These are phyloP conservation scores for Hortiboletus campestris DNA, from an alignment of 768 basidiomycete species.

Conservation along the genomic window DNA sequence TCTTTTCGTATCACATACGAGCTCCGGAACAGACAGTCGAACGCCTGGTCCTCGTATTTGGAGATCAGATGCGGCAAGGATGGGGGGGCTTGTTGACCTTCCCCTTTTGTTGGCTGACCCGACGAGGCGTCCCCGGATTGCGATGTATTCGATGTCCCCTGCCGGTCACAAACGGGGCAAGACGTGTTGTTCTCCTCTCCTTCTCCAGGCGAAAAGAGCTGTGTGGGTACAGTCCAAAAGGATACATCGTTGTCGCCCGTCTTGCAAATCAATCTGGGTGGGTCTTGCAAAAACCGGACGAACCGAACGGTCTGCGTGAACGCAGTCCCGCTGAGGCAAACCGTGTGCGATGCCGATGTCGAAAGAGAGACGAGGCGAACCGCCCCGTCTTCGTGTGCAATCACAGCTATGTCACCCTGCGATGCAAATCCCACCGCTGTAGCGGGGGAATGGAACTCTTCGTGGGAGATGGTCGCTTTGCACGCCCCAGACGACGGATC, in stretches of 20 bases:
- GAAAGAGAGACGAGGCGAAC: constrained; percentile 4
- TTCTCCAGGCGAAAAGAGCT: neutral
- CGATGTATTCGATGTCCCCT: neutral
- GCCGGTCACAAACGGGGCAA: neutral
- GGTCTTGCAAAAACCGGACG: constrained; percentile 3
- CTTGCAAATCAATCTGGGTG: constrained; percentile 1
- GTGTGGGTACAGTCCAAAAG: constrained; percentile 1
- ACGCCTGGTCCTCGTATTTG: neutral
- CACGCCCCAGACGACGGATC: constrained; percentile 5
- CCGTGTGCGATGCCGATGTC: neutral
- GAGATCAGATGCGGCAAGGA: constrained; percentile 1
- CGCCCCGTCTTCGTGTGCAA: constrained; percentile 3
- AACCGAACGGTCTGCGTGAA: neutral
- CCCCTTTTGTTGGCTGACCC: too few species aligned
- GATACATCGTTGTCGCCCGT: neutral
- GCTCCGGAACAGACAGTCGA: constrained; percentile 5
- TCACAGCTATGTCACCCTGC: neutral
- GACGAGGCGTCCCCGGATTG: neutral
- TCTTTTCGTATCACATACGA: constrained; percentile 4
- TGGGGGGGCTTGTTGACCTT: neutral
- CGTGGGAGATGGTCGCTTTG: neutral
- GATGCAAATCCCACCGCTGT: constrained; percentile 7
- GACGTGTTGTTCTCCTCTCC: neutral
- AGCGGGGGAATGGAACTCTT: neutral
- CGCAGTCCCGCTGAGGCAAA: neutral